Conservation (phyloP, 1,139 yeast species). For the Lizanozyma gosingica region DNA sequence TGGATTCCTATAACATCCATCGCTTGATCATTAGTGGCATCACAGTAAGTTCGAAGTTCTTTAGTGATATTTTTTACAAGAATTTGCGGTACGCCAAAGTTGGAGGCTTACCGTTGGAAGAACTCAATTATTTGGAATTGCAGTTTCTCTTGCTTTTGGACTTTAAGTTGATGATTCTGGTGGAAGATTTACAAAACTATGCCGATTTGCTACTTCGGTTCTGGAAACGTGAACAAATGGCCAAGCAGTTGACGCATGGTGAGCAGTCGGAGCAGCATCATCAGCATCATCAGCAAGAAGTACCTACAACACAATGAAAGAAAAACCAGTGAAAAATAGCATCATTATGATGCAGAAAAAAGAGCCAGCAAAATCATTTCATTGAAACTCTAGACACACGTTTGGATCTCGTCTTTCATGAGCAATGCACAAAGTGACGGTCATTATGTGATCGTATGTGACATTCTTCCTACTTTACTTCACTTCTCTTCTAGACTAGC, state of each 20-base stretch:
- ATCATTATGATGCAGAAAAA: too few relatives aligned
- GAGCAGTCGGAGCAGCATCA: background rate
- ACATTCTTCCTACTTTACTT: too few relatives aligned
- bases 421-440: too few relatives aligned
- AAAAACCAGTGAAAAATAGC: conserved; percentile 8
- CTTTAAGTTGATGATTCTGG: conserved; percentile 77
- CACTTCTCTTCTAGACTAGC: too few relatives aligned
- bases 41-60: conserved; percentile 91
- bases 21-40: conserved; percentile 92
- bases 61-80: conserved; percentile 92
- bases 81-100: conserved; percentile 95
- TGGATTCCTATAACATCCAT: conserved; percentile 95
- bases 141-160: conserved; percentile 81
- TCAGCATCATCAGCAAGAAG: conserved; percentile 2
- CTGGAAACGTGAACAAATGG: conserved; percentile 62
- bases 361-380: too few relatives aligned
- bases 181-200: conserved; percentile 85
- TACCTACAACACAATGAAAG: background rate
- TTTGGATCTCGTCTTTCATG: too few relatives aligned
- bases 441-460: too few relatives aligned
- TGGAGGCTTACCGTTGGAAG: conserved; percentile 93
- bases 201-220: conserved; percentile 80
- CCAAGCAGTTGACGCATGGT: conserved; percentile 24
- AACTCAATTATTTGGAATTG: conserved; percentile 82
- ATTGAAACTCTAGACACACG: too few relatives aligned